Evolutionary conservation across 1,139 yeast genomes (phyloP).

Genomic region (Sugiyamaella pinicola): DNA sequence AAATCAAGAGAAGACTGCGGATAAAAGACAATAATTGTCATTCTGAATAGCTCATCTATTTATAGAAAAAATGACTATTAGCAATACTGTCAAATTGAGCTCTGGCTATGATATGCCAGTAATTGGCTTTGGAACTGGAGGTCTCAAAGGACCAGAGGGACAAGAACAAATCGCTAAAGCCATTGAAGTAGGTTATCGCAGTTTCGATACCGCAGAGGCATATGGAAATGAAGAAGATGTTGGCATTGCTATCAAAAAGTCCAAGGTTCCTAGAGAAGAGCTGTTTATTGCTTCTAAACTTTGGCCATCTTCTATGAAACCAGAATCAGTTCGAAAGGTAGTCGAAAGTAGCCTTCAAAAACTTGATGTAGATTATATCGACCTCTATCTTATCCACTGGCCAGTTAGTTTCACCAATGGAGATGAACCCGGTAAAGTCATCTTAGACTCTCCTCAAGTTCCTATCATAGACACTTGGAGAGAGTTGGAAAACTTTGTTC

Average conservation of each 20-base stretch:
- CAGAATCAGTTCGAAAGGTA: constrained; percentile 50
- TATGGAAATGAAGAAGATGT: constrained; percentile 49
- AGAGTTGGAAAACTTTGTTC: constrained; percentile 65
- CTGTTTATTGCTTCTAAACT: constrained; percentile 48
- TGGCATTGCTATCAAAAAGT: constrained; percentile 43
- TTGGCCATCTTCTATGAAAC: constrained; percentile 49
- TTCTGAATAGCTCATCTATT: not conserved
- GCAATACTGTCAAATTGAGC: constrained; percentile 34
- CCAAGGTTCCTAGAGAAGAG: constrained; percentile 42
- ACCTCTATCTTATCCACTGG: constrained; percentile 65
- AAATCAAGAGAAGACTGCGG: too few species aligned
- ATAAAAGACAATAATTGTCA: too few species aligned
- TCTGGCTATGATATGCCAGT: constrained; percentile 48
- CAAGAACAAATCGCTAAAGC: constrained; percentile 48
- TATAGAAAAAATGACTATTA: too few species aligned
- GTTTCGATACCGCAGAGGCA: constrained; percentile 48
- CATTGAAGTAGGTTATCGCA: constrained; percentile 48
- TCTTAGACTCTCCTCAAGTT: constrained; percentile 60
- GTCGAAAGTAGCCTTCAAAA: constrained; percentile 54
- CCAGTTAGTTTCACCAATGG: constrained; percentile 65
- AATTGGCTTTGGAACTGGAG: constrained; percentile 63
- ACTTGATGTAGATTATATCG: constrained; percentile 61
- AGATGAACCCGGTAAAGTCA: constrained; percentile 47
- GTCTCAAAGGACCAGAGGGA: constrained; percentile 47
- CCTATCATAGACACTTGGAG: constrained; percentile 78